Base-by-base conservation (phyloP, 257 asterid species). In the Forsythia suspensa region DNA sequence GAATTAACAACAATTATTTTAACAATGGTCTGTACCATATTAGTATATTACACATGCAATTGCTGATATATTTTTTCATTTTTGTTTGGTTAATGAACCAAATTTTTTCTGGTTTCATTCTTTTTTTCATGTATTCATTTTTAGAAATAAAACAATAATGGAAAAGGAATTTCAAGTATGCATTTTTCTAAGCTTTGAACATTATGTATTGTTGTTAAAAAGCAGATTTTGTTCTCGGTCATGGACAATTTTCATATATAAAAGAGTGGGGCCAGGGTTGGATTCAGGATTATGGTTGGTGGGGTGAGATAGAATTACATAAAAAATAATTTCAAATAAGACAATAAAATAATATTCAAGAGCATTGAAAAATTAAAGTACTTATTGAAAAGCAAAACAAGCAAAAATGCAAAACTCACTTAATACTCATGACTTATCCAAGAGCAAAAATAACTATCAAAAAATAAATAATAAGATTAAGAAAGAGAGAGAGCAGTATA, bases 11-110 rank as follows among this genome's bases (percentile, higher is more conserved):
- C 3, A 55, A 18, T 55, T 55, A 18, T 55, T 12, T 57, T 57
- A n/a, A 57, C 29, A 57, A 10, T 55, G 11, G 65, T 18, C 29
- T 6, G 65, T 55, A n/a, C 65, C 65, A 55, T 52, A 52, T 24
- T 24, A 24, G 24, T 24, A 24, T 24, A 24, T 13, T 52, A 52
- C 18, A 16, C 24, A 52, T 4, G 24, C 63, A 5, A 52, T 52
- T 18, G 12, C 48, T 46, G 12, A 69, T 66, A 6, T 46, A 44
- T 67, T 51, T 63, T 38, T 38, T 16, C 21, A 70, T 74, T 21
- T 51, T 12, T n/a, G 46, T 59, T 67, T 13, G 73, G 75, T 73
- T 38, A 39, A 51, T 73, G 34, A 77, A 67, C 73, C 79, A 55
- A 51, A 61, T 6, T 4, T 38, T 71, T 73, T 18, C 69, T 70